Conservation (phyloP, 345 rosid genomes). For the Pistacia vera region DNA sequence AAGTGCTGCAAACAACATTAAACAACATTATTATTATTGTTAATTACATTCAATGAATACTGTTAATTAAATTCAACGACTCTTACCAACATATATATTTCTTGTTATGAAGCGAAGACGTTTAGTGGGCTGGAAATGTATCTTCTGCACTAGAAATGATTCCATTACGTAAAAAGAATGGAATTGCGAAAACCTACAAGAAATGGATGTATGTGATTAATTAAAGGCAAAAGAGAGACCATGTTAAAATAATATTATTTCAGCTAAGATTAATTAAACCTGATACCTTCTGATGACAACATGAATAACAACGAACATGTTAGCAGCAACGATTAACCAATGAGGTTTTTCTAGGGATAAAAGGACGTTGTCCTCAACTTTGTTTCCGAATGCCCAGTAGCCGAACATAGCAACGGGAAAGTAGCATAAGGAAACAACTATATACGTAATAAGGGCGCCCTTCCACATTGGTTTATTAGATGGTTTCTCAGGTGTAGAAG, state of each 20-base stretch:
- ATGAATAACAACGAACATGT: slow-evolving; percentile 64
- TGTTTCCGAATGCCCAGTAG: slow-evolving; percentile 54
- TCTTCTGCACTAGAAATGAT: slow-evolving; percentile 42
- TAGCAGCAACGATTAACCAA: slow-evolving; percentile 58
- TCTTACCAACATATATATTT: slow-evolving; percentile 58
- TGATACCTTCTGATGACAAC: slow-evolving; percentile 79
- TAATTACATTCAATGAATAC: not conserved
- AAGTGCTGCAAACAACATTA: slow-evolving; percentile 34
- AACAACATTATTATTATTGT: no score
- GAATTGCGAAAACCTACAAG: slow-evolving; percentile 59
- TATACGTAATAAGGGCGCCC: slow-evolving; percentile 55
- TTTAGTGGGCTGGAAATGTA: slow-evolving; percentile 50
- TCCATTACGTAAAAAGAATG: slow-evolving; percentile 69
- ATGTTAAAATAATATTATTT: no score
- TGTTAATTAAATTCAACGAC: not conserved
- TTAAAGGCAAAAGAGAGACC: no score
- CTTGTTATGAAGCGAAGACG: slow-evolving; percentile 56
- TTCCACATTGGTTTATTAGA: slow-evolving; percentile 79
- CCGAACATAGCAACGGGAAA: slow-evolving; percentile 67
- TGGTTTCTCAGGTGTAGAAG: slow-evolving; percentile 64
- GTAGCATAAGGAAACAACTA: slow-evolving; percentile 64
- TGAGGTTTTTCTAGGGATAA: slow-evolving; percentile 60
- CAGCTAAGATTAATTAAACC: slow-evolving; percentile 20
- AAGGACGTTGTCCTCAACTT: slow-evolving; percentile 61
- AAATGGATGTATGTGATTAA: no score